phyloP scores from a whole-genome alignment of 139 green algal genomes.

The Yamagishiella unicocca region DNA sequence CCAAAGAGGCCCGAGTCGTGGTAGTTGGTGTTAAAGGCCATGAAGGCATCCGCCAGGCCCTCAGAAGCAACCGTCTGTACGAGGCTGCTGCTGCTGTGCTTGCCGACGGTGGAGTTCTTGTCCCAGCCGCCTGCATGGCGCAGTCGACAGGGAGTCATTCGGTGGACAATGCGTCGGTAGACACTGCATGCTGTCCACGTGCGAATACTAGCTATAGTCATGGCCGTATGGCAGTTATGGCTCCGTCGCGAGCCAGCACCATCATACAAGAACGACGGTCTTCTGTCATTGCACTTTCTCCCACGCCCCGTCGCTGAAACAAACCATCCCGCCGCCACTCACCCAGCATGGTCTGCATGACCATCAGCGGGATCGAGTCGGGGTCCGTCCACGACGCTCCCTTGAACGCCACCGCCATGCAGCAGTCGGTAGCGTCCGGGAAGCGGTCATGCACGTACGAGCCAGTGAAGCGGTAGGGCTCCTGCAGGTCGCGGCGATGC shows the following conservation, averaged over 20 bases:
- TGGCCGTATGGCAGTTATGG: no score
- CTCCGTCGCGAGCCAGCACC: no score
- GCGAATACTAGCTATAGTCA: no score
- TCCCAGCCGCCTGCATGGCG: slow-evolving; percentile 79
- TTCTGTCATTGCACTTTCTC: no score
- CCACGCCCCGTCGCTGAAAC: no score
- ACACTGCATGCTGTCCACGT: no score
- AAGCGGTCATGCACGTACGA: slow-evolving; percentile 95
- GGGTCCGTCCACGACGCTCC: slow-evolving; percentile 94
- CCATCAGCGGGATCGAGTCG: slow-evolving; percentile 97
- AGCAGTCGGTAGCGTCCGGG: slow-evolving; percentile 84
- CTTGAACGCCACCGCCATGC: slow-evolving; percentile 95
- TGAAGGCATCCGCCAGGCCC: slow-evolving; percentile 89
- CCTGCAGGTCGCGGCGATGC: slow-evolving; percentile 53
- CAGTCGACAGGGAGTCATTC: no score
- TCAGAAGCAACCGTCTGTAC: slow-evolving; percentile 90
- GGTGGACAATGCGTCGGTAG: no score
- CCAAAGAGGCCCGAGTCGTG: slow-evolving; percentile 98
- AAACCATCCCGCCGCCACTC: no score
- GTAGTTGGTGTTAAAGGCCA: slow-evolving; percentile 98
- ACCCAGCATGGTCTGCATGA: slow-evolving; percentile 95
- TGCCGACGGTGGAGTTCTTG: slow-evolving; percentile 71
- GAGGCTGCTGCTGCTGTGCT: slow-evolving; percentile 77
- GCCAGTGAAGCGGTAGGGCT: slow-evolving; percentile 95
- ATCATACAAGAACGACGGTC: no score